Percentiles rank a stretch among this genome's conserved stretches.
These are phyloP conservation scores for Sarocladiaceae sp. DNA, from an alignment of 2,329 filamentous ascomycete species.

Conservation along the genomic window DNA sequence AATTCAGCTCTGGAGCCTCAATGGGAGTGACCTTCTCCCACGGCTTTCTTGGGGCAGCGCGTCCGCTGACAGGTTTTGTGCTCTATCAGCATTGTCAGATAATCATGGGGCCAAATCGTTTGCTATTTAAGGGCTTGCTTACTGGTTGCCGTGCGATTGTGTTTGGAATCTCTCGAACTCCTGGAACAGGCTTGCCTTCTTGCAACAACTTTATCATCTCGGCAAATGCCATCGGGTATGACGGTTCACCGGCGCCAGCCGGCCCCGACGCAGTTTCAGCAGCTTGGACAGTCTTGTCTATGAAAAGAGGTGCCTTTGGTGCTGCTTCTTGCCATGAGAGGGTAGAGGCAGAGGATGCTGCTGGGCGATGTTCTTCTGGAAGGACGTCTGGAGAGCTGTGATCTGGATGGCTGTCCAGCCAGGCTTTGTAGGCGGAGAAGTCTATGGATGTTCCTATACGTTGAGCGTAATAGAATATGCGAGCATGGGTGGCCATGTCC, in stretches of 20 bases:
- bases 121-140: no score
- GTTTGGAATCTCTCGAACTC: constrained; percentile 81
- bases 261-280: constrained; percentile 12
- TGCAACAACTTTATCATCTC: constrained; percentile 84
- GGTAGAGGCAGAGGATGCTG: constrained; percentile 10
- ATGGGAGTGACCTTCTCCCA: constrained; percentile 64
- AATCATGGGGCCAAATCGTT: no score
- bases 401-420: constrained; percentile 40
- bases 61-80: constrained; percentile 43
- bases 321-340: constrained; percentile 47
- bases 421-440: constrained; percentile 63
- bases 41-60: constrained; percentile 54
- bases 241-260: constrained; percentile 45
- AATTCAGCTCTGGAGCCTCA: constrained; percentile 14
- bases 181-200: constrained; percentile 76
- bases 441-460: constrained; percentile 52
- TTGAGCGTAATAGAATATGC: constrained; percentile 61
- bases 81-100: no score
- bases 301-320: constrained; percentile 41
- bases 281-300: constrained; percentile 31
- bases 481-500: constrained; percentile 61
- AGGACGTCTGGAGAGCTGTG: constrained; percentile 31
- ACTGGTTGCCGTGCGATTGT: constrained; percentile 71
- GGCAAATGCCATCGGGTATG: constrained; percentile 78
- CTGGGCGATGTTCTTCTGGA: constrained; percentile 19